phyloP scores from a whole-genome alignment of 768 basidiomycete genomes.

The Lactifluus hygrophoroides region DNA sequence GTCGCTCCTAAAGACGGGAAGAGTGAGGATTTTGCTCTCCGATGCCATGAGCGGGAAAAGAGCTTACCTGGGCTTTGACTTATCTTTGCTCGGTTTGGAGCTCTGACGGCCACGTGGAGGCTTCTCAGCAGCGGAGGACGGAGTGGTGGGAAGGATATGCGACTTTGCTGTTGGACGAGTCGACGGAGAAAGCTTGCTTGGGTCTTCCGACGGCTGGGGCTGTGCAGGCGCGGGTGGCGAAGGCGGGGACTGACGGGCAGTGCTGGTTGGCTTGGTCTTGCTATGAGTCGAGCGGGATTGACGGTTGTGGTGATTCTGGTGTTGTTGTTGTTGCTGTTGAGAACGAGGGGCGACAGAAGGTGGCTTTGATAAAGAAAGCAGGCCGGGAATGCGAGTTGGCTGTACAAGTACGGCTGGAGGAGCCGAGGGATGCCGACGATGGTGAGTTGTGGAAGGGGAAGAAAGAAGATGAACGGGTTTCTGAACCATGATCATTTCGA shows the following conservation, averaged over 20 bases:
- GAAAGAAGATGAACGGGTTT: slow-evolving; percentile 29
- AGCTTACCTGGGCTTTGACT: slow-evolving; percentile 35
- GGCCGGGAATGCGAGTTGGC: slow-evolving; percentile 64
- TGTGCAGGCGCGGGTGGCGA: slow-evolving; percentile 21
- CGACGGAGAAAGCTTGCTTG: slow-evolving; percentile 28
- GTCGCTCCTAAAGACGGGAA: slow-evolving; percentile 31
- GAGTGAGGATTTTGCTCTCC: not conserved
- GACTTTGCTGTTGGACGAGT: not conserved
- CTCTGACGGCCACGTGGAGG: slow-evolving; percentile 28
- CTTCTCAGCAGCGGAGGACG: slow-evolving; percentile 24
- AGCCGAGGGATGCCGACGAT: slow-evolving; percentile 62
- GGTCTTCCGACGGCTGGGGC: slow-evolving; percentile 26
- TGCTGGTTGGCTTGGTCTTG: slow-evolving; percentile 27
- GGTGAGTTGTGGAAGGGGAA: slow-evolving; percentile 28
- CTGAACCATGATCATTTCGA: slow-evolving; percentile 36
- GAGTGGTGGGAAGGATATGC: slow-evolving; percentile 7
- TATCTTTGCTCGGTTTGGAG: slow-evolving; percentile 37
- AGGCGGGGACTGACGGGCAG: slow-evolving; percentile 7
- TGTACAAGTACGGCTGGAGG: slow-evolving; percentile 60
- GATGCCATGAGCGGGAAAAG: not conserved
- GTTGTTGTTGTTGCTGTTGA: slow-evolving; percentile 30
- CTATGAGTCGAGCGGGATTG: slow-evolving; percentile 29
- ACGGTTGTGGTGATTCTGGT: slow-evolving; percentile 20
- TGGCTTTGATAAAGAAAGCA: slow-evolving; percentile 62
- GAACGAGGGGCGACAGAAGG: slow-evolving; percentile 28